These are phyloP conservation scores for Colletotrichum sansevieriae DNA, from an alignment of 2,329 filamentous ascomycete species.

Conservation along the genomic window DNA sequence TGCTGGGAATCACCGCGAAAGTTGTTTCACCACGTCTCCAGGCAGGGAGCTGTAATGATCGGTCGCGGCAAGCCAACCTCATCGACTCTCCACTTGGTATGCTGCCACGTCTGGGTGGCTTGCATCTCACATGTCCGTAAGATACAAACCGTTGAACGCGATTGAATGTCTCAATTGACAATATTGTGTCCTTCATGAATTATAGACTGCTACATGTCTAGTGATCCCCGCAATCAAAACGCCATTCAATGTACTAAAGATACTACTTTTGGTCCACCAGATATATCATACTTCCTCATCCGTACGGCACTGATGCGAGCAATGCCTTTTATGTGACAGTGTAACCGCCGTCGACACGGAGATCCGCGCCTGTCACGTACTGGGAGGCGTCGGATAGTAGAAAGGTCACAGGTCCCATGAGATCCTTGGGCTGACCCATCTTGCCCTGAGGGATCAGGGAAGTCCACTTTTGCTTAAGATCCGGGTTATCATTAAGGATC, in stretches of 20 bases:
- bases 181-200: constrained; percentile 10
- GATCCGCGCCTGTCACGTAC: constrained; percentile 80
- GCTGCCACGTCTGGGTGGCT: not conserved
- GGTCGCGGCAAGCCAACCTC: constrained; percentile 8
- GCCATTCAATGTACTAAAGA: constrained; percentile 2
- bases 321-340: constrained; percentile 73
- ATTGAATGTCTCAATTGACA: constrained; percentile 6
- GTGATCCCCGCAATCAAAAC: constrained; percentile 7
- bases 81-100: not conserved
- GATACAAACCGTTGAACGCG: not conserved
- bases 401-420: constrained; percentile 94
- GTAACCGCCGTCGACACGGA: constrained; percentile 90
- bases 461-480: constrained; percentile 90
- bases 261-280: constrained; percentile 2
- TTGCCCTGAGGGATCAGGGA: constrained; percentile 92
- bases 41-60: not conserved
- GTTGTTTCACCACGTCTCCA: constrained; percentile 17
- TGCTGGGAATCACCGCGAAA: constrained; percentile 2
- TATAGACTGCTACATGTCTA: constrained; percentile 12
- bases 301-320: not conserved
- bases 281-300: not conserved
- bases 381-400: constrained; percentile 82
- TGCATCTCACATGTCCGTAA: constrained; percentile 10
- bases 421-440: constrained; percentile 91
- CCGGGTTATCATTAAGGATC: constrained; percentile 93